Percentiles rank a stretch among this genome's conserved stretches.
Evolutionary conservation across 2,329 filamentous ascomycete genomes (phyloP).

Genomic region (Emericellopsis atlantica): DNA sequence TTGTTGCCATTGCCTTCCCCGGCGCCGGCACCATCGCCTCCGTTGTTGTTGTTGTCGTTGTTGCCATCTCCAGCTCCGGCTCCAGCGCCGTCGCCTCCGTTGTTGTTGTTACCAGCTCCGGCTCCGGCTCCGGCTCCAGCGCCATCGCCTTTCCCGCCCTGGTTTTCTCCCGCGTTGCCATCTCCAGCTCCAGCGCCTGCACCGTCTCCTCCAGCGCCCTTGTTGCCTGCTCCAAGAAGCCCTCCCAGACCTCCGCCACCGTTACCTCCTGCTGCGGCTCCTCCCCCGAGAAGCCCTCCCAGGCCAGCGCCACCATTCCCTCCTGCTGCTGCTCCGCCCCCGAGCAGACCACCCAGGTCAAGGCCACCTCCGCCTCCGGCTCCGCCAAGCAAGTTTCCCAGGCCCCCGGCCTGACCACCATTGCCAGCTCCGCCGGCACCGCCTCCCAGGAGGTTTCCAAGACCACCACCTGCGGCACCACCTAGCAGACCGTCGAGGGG

Average conservation of each 20-base stretch:
- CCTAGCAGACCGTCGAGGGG: not conserved
- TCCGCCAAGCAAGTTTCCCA: not conserved
- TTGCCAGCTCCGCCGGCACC: not conserved
- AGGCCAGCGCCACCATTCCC: not conserved
- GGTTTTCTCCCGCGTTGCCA: no score
- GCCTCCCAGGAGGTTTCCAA: not conserved
- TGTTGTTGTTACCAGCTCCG: no score
- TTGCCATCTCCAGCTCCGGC: no score
- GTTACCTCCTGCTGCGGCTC: not conserved
- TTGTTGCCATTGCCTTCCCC: no score
- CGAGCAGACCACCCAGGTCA: not conserved
- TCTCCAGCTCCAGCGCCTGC: no score
- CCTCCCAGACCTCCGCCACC: not conserved
- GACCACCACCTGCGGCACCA: not conserved
- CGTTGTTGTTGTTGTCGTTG: no score
- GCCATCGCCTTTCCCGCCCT: no score
- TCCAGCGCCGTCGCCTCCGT: no score
- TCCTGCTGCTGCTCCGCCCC: not conserved
- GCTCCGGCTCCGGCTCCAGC: no score
- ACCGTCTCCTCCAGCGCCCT: no score
- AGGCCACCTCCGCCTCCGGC: not conserved
- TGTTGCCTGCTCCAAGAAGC: no score
- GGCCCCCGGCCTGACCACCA: not conserved
- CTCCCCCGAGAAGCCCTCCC: not conserved
- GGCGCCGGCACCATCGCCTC: no score